These are phyloP conservation scores for Agaricus sinodeliciosus DNA, from an alignment of 768 basidiomycete species.

Conservation along the genomic window DNA sequence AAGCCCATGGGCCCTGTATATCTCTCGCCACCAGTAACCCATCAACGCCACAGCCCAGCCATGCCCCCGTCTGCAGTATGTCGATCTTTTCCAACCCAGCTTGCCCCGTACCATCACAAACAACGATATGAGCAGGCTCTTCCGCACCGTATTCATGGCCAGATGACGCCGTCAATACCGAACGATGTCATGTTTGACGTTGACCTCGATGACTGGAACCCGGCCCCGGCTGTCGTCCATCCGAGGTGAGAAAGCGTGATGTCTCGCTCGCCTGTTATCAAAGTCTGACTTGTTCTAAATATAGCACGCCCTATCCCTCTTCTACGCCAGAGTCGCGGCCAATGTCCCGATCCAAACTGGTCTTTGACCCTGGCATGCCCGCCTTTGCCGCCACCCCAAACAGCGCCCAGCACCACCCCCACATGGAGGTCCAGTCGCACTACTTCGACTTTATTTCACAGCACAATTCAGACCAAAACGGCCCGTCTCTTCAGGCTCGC, in stretches of 20 bases:
- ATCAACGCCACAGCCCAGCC: slow-evolving; percentile 14
- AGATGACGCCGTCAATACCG: slow-evolving; percentile 11
- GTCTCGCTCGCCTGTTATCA: slow-evolving; percentile 3
- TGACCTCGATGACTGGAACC: slow-evolving; percentile 22
- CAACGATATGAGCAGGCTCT: slow-evolving; percentile 15
- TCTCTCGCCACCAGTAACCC: slow-evolving; percentile 1
- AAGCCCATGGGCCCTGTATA: slow-evolving; percentile 13
- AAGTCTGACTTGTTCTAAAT: slow-evolving; percentile 11
- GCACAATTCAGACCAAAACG: slow-evolving; percentile 4
- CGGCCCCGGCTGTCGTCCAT: slow-evolving; percentile 10
- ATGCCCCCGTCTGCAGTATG: slow-evolving; percentile 15
- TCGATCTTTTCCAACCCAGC: slow-evolving; percentile 10
- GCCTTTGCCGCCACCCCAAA: slow-evolving; percentile 5
- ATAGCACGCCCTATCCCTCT: slow-evolving; percentile 8
- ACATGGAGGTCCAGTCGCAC: slow-evolving; percentile 1
- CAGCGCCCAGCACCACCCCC: not conserved
- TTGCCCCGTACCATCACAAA: slow-evolving; percentile 8
- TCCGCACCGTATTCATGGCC: slow-evolving; percentile 13
- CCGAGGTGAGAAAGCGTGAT: slow-evolving; percentile 9
- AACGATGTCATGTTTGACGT: slow-evolving; percentile 17
- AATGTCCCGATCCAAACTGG: slow-evolving; percentile 8
- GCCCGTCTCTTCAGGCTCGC: slow-evolving; percentile 5
- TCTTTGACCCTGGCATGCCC: slow-evolving; percentile 1
- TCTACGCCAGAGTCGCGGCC: not conserved
- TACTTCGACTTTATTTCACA: slow-evolving; percentile 7